Evolutionary conservation across 768 basidiomycete genomes (phyloP), one percentile per base, ranked within the genome.

Genomic region (Scleroderma citrinum): DNA sequence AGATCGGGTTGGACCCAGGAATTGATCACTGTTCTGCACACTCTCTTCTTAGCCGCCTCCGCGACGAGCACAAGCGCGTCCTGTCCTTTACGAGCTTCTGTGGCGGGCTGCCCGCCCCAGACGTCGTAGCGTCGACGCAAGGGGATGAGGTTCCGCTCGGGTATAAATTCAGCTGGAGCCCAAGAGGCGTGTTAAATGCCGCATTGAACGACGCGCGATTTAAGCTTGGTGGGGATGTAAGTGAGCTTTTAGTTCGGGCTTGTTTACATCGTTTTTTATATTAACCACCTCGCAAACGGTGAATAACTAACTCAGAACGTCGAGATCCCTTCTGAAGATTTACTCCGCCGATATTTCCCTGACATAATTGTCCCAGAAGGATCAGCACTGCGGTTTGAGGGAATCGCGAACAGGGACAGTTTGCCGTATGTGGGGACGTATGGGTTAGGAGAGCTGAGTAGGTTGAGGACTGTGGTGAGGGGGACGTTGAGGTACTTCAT

Each of bases 111-210:
- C 94, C 94, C 0, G 83, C 85, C 1, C 89, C 89, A 0, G 86
- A 86, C 30, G 43, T 44, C 19, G 43, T 44, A n/a, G 1, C 43
- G 11, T 44, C 30, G 37, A 59, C 73, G 74, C 29, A 63, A 19
- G 67, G 61, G 7, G 58, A 67, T 8, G 65, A 72, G 52, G 80
- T 85, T 14, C 91, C 92, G 2, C 69, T 94, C 10, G 76, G 84
- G n/a, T 93, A 95, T 60, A 95, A 93, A 61, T 92, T 92, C 61
- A 90, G 91, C 56, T 97, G 94, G 94, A 87, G 82, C 43, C 92
- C 94, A 0, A 75, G 82, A 49, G 93, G 91, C 5, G 92, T 95
- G 7, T 68, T 97, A 34, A 78, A 74, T 14, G 94, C 92, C 2
- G 87, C 88, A 0, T 64, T 82, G 49, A 91, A 94, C 54, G 63